A percentile compares a stretch with the other conserved stretches of the same genome.
Conservation (phyloP, 495 filamentous ascomycete species). For the Tricharina praecox region DNA sequence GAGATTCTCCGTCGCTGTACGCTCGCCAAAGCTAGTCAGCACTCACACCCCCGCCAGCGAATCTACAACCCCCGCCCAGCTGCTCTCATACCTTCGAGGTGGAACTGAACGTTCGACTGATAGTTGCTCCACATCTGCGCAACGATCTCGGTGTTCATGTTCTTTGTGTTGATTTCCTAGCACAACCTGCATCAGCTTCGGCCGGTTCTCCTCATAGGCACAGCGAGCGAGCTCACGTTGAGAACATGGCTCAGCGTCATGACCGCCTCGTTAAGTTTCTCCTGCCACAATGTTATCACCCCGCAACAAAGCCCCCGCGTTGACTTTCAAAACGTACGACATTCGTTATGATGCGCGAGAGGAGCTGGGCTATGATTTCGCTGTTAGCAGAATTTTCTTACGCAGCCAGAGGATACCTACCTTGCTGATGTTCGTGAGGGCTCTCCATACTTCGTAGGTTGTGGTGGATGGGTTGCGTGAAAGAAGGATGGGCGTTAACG, state of each 20-base stretch:
- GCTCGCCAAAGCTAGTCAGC: not conserved
- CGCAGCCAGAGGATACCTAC: slow-evolving; percentile 3
- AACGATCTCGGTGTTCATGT: slow-evolving; percentile 95
- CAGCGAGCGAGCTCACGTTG: slow-evolving; percentile 38
- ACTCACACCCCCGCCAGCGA: too few relatives aligned
- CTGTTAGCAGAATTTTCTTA: not conserved
- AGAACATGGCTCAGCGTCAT: slow-evolving; percentile 82
- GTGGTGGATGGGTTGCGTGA: not conserved
- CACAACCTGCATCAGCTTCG: not conserved
- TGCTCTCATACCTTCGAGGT: slow-evolving; percentile 62
- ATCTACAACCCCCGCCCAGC: too few relatives aligned
- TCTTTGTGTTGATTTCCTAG: slow-evolving; percentile 92
- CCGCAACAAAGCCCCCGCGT: slow-evolving; percentile 10
- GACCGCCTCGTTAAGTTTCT: slow-evolving; percentile 92
- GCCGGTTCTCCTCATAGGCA: not conserved
- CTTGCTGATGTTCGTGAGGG: slow-evolving; percentile 92
- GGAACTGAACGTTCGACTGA: slow-evolving; percentile 91
- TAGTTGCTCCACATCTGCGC: slow-evolving; percentile 99
- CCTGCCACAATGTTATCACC: slow-evolving; percentile 42
- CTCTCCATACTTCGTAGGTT: slow-evolving; percentile 59
- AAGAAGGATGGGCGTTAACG: too few relatives aligned
- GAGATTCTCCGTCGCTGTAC: slow-evolving; percentile 63
- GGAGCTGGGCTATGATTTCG: slow-evolving; percentile 42
- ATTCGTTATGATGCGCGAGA: slow-evolving; percentile 92
- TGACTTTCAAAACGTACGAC: slow-evolving; percentile 45